Percentiles rank a stretch among this genome's conserved stretches.
These are phyloP conservation scores for Fusarium sp. DNA, from an alignment of 2,329 filamentous ascomycete genomes.

Conservation along the genomic window DNA sequence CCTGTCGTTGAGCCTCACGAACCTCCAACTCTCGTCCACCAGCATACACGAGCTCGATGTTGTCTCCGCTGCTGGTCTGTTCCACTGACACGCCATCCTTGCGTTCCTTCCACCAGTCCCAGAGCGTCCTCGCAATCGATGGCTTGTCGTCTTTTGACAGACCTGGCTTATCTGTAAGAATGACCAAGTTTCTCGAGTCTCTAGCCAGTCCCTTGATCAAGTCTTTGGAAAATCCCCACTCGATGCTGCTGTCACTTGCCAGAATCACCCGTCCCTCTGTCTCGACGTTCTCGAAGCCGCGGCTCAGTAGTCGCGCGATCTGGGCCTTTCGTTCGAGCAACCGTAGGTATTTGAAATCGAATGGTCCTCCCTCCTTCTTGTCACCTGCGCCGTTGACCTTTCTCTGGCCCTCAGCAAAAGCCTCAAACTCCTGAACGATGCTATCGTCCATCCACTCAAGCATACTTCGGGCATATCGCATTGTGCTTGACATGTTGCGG, in stretches of 20 bases:
- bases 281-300: conserved; percentile 54
- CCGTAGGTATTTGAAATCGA: conserved; percentile 89
- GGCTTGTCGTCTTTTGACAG: conserved; percentile 53
- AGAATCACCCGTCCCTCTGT: conserved; percentile 79
- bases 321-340: conserved; percentile 85
- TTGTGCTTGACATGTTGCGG: conserved; percentile 86
- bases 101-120: conserved; percentile 81
- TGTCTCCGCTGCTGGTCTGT: conserved; percentile 64
- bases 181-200: conserved; percentile 83
- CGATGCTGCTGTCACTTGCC: conserved; percentile 88
- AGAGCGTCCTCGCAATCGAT: conserved; percentile 80
- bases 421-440: conserved; percentile 92
- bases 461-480: conserved; percentile 94
- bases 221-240: conserved; percentile 95
- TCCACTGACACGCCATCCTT: conserved; percentile 72
- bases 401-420: conserved; percentile 66
- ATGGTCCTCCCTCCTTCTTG: conserved; percentile 76
- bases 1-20: conserved; percentile 69
- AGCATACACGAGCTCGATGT: conserved; percentile 74
- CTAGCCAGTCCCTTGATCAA: conserved; percentile 79
- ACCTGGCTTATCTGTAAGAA: conserved; percentile 83
- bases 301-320: conserved; percentile 75
- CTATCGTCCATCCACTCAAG: conserved; percentile 99
- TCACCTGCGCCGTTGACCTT: conserved; percentile 59
- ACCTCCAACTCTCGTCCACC: conserved; percentile 72